These are phyloP conservation scores for Cicer bijugum DNA, from an alignment of 306 rosid genomes.

Conservation along the genomic window DNA sequence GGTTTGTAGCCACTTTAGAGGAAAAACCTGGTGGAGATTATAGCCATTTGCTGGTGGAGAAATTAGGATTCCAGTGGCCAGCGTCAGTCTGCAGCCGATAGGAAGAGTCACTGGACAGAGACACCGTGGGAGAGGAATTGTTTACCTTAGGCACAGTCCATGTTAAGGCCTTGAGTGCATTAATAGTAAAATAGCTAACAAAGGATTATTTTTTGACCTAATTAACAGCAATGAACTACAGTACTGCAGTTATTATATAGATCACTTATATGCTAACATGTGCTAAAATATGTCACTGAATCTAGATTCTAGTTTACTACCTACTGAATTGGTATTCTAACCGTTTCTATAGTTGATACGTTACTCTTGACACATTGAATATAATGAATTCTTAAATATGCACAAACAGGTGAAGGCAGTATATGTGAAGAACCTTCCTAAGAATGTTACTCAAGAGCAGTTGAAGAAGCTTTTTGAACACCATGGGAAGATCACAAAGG, in stretches of 20 bases:
- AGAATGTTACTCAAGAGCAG: constrained; percentile 90
- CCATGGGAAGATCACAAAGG: constrained; percentile 94
- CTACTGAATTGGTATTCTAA: constrained; percentile 24
- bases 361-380: constrained; percentile 35
- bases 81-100: constrained; percentile 7
- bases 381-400: constrained; percentile 31
- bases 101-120: constrained; percentile 19
- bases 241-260: not conserved
- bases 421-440: constrained; percentile 87
- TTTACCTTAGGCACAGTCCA: not conserved
- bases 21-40: not conserved
- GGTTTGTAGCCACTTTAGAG: not conserved
- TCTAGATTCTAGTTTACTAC: not conserved
- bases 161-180: not conserved
- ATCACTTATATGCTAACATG: constrained; percentile 22
- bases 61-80: constrained; percentile 3
- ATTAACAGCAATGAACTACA: not conserved
- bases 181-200: not conserved
- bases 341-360: constrained; percentile 34
- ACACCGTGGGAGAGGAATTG: constrained; percentile 4
- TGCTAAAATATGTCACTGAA: not conserved
- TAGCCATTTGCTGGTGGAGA: not conserved
- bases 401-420: constrained; percentile 84
- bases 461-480: constrained; percentile 86
- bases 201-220: constrained; percentile 10